Evolutionary conservation across 768 basidiomycete genomes (phyloP).

Genomic region (Leccinum truebloodii): DNA sequence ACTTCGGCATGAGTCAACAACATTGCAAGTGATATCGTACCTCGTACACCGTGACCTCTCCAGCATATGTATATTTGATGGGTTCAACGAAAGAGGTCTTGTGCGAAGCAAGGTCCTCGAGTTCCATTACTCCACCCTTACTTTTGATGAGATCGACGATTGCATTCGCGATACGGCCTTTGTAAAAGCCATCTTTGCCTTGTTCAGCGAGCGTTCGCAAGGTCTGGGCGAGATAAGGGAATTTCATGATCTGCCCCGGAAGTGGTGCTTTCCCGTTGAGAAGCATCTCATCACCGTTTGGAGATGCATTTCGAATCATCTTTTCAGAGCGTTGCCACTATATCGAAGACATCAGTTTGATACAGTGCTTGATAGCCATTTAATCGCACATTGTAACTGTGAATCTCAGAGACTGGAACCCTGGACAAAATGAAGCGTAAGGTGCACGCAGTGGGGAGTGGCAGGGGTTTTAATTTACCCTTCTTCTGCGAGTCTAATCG

Average conservation of each 20-base stretch:
- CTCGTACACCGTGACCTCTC: conserved; percentile 90
- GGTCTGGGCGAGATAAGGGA: conserved; percentile 81
- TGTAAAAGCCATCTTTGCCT: conserved; percentile 94
- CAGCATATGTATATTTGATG: conserved; percentile 85
- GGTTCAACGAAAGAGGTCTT: conserved; percentile 81
- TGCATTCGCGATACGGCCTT: conserved; percentile 84
- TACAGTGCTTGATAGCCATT: neutral
- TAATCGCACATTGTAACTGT: conserved; percentile 53
- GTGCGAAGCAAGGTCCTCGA: conserved; percentile 90
- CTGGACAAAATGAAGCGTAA: conserved; percentile 37
- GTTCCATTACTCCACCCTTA: conserved; percentile 90
- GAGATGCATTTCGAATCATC: conserved; percentile 80
- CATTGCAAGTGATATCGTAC: conserved; percentile 39
- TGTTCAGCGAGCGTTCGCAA: conserved; percentile 78
- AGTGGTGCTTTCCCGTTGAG: conserved; percentile 80
- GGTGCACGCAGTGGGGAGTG: neutral
- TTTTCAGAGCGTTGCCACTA: conserved; percentile 57
- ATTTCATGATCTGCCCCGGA: conserved; percentile 80
- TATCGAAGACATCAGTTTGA: conserved; percentile 10
- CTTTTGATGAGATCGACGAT: conserved; percentile 84
- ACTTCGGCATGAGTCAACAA: neutral
- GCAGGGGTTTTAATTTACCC: conserved; percentile 51
- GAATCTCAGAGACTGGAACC: conserved; percentile 85
- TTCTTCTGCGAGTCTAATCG: conserved; percentile 88
- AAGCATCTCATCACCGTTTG: conserved; percentile 85